phyloP scores from a whole-genome alignment of 1,284 basidiomycete species.

The Heterobasidion parviporum region DNA sequence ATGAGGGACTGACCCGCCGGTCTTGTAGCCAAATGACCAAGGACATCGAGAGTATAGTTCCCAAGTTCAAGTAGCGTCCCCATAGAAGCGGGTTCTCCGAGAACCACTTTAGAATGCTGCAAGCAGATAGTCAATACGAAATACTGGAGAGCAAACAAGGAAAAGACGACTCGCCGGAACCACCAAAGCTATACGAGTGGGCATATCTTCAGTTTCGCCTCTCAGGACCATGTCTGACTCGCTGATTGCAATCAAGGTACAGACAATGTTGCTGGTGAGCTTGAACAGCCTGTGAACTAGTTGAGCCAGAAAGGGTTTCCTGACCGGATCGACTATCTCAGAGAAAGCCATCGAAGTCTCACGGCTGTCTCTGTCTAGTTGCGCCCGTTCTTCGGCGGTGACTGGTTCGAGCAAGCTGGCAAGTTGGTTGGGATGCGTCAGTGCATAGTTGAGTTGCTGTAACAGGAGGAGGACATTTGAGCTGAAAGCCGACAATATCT shows the following conservation, averaged over 20 bases:
- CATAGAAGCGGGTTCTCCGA: conserved; percentile 69
- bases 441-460: conserved; percentile 82
- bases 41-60: conserved; percentile 62
- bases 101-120: conserved; percentile 74
- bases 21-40: conserved; percentile 50
- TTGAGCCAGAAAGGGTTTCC: conserved; percentile 61
- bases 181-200: conserved; percentile 55
- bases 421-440: conserved; percentile 86
- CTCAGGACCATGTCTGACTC: conserved; percentile 62
- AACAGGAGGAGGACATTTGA: conserved; percentile 65
- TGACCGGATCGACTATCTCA: conserved; percentile 49
- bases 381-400: conserved; percentile 64
- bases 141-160: conserved; percentile 10
- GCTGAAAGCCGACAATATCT: conserved; percentile 62
- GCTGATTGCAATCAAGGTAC: conserved; percentile 66
- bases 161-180: conserved; percentile 50
- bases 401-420: conserved; percentile 74
- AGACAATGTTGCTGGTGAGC: conserved; percentile 60
- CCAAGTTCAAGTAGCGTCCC: conserved; percentile 74
- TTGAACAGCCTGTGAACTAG: conserved; percentile 64
- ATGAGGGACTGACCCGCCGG: conserved; percentile 46
- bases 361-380: conserved; percentile 51
- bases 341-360: conserved; percentile 22
- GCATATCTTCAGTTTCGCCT: conserved; percentile 64
- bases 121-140: not conserved